A percentile compares a stretch with the other conserved stretches of the same genome.
Conservation (phyloP, 179 eudicot species). For the Pouteria campechiana region DNA sequence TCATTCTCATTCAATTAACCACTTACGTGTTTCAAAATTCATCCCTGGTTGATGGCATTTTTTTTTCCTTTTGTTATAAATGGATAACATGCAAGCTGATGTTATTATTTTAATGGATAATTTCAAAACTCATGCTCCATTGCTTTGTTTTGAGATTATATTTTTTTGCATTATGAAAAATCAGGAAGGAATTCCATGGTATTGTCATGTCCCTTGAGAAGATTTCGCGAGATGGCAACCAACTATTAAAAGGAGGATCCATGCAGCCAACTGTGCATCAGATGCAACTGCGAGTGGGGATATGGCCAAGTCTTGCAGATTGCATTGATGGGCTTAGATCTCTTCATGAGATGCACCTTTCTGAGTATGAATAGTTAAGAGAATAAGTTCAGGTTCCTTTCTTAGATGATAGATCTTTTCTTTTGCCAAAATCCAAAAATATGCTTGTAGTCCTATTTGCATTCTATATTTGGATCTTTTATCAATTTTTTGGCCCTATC, state of each 20-base stretch:
- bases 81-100: neutral
- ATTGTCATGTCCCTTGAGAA: slow-evolving; percentile 52
- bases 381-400: neutral
- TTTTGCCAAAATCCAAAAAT: too few species aligned
- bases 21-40: too few species aligned
- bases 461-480: too few species aligned
- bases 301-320: slow-evolving; percentile 72
- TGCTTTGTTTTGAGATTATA: too few species aligned
- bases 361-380: slow-evolving; percentile 44
- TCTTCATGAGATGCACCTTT: slow-evolving; percentile 70
- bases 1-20: too few species aligned
- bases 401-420: too few species aligned
- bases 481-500: too few species aligned
- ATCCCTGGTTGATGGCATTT: neutral
- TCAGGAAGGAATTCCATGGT: slow-evolving; percentile 58
- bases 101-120: neutral
- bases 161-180: neutral
- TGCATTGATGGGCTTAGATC: slow-evolving; percentile 66
- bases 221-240: slow-evolving; percentile 63
- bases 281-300: slow-evolving; percentile 53
- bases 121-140: too few species aligned
- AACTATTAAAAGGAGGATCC: slow-evolving; percentile 52
- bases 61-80: neutral
- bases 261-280: slow-evolving; percentile 32
- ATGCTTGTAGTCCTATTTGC: too few species aligned